Conservation (phyloP, 352 stramenopile species). For the Globisporangium uncinulatum region DNA sequence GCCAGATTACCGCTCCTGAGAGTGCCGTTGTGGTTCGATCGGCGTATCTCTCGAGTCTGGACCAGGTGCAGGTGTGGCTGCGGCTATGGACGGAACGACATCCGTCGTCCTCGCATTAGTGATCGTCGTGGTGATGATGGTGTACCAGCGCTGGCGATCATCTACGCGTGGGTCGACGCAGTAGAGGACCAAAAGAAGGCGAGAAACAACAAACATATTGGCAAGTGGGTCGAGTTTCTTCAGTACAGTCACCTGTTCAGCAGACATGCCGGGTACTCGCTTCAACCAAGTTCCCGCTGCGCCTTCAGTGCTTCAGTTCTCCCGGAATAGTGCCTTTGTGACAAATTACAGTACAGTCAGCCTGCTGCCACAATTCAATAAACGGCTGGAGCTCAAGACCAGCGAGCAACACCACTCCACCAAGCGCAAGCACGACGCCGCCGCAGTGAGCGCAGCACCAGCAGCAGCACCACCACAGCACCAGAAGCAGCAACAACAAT, state of each 20-base stretch:
- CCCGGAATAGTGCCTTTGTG: too few species aligned
- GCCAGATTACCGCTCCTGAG: background rate
- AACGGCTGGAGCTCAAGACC: constrained; percentile 18
- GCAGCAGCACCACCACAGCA: constrained; percentile 8
- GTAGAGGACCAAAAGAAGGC: too few species aligned
- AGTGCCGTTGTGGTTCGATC: background rate
- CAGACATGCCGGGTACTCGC: too few species aligned
- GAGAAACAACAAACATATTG: too few species aligned
- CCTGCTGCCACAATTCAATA: constrained; percentile 1
- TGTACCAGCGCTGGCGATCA: background rate
- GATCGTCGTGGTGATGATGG: background rate
- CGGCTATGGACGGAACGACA: background rate
- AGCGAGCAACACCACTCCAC: constrained; percentile 18
- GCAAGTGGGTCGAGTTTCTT: too few species aligned
- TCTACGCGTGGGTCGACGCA: too few species aligned
- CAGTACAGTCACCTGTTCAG: too few species aligned
- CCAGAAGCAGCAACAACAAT: constrained; percentile 13
- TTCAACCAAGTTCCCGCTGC: too few species aligned
- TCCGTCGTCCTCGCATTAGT: background rate
- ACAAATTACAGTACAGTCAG: too few species aligned
- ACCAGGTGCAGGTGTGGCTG: background rate
- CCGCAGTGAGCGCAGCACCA: constrained; percentile 1
- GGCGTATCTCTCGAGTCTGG: background rate
- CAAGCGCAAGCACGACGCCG: background rate
- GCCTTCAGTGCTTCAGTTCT: too few species aligned